Evolutionary conservation across 192 early-diverging fungal species (phyloP).

Genomic region (Umbelopsis vinacea): DNA sequence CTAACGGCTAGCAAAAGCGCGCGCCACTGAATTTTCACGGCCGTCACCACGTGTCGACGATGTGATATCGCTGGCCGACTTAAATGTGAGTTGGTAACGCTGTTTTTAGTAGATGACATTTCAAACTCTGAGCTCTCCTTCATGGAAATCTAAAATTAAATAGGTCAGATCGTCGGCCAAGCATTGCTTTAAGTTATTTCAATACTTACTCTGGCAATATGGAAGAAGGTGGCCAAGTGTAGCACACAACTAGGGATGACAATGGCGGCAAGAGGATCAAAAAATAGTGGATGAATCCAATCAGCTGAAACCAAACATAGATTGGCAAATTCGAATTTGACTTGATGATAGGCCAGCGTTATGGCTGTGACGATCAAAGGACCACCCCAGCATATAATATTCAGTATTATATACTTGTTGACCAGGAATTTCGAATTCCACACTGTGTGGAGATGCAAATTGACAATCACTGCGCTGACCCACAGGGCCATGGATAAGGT

Average conservation of each 20-base stretch:
- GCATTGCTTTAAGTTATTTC: background rate
- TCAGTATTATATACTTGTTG: slow-evolving; percentile 45
- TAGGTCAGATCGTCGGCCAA: background rate
- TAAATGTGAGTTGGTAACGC: slow-evolving; percentile 3
- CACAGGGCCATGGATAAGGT: slow-evolving; percentile 47
- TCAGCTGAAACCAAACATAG: slow-evolving; percentile 52
- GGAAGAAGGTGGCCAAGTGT: slow-evolving; percentile 55
- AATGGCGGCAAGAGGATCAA: slow-evolving; percentile 57
- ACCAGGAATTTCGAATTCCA: slow-evolving; percentile 57
- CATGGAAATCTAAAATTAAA: slow-evolving; percentile 29
- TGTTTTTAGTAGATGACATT: slow-evolving; percentile 29
- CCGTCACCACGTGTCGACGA: slow-evolving; percentile 47
- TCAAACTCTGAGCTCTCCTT: slow-evolving; percentile 34
- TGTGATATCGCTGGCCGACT: slow-evolving; percentile 9
- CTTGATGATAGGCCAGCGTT: slow-evolving; percentile 41
- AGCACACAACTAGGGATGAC: slow-evolving; percentile 52
- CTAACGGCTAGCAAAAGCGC: slow-evolving; percentile 51
- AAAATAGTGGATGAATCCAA: slow-evolving; percentile 47
- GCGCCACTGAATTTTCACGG: slow-evolving; percentile 59
- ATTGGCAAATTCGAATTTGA: slow-evolving; percentile 55
- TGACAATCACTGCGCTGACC: slow-evolving; percentile 51
- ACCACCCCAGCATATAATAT: slow-evolving; percentile 55
- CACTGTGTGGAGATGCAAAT: slow-evolving; percentile 58
- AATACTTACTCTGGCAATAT: slow-evolving; percentile 48
- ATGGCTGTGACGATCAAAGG: slow-evolving; percentile 41